Percentiles rank a stretch among this genome's conserved stretches.
Conservation (phyloP, 305 asterid genomes). For the Stenogyne calaminthoides region DNA sequence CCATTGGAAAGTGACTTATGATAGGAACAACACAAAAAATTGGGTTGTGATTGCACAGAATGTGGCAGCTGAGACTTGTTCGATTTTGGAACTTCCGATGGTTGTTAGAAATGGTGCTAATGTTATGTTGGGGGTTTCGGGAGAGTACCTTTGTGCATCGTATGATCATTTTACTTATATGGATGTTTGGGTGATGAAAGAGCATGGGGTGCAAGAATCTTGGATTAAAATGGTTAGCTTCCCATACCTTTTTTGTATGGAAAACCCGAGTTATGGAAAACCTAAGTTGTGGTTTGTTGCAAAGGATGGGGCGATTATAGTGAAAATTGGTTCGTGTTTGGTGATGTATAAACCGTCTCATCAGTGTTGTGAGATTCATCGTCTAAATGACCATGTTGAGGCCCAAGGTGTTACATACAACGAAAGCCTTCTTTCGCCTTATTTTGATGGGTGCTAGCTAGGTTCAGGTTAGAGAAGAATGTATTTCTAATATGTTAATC, state of each 20-base stretch:
- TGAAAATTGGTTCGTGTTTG: conserved; percentile 16
- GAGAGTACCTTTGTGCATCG: conserved; percentile 14
- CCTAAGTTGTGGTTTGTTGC: conserved; percentile 23
- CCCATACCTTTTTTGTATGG: neutral
- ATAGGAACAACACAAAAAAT: neutral
- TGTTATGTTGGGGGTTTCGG: conserved; percentile 7
- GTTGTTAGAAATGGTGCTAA: neutral
- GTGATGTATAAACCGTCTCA: conserved; percentile 6
- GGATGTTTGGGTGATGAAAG: conserved; percentile 37
- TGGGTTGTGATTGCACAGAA: conserved; percentile 9
- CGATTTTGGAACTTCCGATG: neutral
- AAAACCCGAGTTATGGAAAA: neutral
- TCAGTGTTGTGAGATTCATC: neutral
- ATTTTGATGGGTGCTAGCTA: neutral
- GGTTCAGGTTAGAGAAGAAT: too few species aligned
- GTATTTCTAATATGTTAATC: too few species aligned
- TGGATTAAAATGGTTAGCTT: conserved; percentile 23
- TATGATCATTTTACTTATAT: neutral
- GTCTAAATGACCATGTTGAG: neutral
- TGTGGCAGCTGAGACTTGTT: conserved; percentile 9
- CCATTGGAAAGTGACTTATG: conserved; percentile 21
- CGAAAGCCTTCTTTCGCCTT: conserved; percentile 34
- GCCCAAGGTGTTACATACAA: conserved; percentile 19
- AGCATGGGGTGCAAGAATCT: conserved; percentile 27
- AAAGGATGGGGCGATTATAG: conserved; percentile 1